Conservation (phyloP, 495 filamentous ascomycete genomes). For the Penicillium manginii region DNA sequence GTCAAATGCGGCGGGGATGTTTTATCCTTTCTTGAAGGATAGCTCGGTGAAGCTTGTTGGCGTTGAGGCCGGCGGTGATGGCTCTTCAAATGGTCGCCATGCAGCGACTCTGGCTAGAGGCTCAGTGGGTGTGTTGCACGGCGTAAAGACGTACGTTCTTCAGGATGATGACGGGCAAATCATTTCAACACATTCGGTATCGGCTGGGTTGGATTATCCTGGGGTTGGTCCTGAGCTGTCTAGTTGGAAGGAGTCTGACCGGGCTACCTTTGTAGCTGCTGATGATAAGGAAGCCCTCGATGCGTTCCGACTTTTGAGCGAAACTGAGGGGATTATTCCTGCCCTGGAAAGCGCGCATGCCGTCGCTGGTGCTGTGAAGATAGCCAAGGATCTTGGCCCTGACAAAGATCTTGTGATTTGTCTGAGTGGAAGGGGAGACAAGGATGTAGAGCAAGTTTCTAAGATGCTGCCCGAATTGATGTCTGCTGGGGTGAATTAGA, state of each 20-base stretch:
- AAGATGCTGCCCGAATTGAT: conserved; percentile 69
- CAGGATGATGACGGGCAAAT: conserved; percentile 11
- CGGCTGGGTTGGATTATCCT: conserved; percentile 92
- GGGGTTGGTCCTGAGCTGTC: conserved; percentile 92
- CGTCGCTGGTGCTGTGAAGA: conserved; percentile 69
- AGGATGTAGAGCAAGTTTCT: conserved; percentile 96
- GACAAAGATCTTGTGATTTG: conserved; percentile 89
- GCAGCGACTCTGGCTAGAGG: conserved; percentile 15
- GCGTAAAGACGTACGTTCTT: conserved; percentile 12
- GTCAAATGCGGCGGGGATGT: conserved; percentile 88
- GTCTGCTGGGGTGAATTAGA: not conserved
- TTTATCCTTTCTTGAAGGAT: conserved; percentile 90
- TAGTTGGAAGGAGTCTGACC: conserved; percentile 77
- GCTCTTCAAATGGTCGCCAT: conserved; percentile 6
- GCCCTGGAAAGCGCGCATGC: conserved; percentile 59
- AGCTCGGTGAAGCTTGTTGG: conserved; percentile 81
- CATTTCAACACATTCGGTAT: conserved; percentile 75
- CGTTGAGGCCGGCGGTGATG: conserved; percentile 68
- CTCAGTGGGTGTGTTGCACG: conserved; percentile 14
- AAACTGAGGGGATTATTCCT: conserved; percentile 95
- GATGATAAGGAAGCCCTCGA: conserved; percentile 86
- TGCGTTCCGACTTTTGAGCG: conserved; percentile 76
- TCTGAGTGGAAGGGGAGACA: conserved; percentile 86
- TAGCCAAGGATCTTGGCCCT: conserved; percentile 85
- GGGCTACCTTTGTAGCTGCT: conserved; percentile 85